Evolutionary conservation across 495 filamentous ascomycete species (phyloP), one percentile per base, ranked within the genome.

Genomic region (Terfezia claveryi): DNA sequence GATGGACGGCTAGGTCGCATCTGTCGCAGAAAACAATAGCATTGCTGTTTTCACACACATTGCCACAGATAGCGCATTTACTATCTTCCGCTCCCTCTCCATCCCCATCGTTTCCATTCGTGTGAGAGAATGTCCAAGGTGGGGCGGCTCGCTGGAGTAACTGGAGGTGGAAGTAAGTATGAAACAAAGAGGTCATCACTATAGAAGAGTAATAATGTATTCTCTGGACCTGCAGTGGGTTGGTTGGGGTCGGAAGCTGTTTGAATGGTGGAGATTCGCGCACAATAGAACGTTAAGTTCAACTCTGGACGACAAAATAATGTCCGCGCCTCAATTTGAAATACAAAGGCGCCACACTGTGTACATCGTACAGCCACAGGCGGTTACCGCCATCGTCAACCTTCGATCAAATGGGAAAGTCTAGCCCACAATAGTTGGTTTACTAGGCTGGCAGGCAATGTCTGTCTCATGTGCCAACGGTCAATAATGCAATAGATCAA

Each of bases 41-140:
- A 67, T 99, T 99, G n/a, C 88, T 87, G 66, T 96, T 99, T 69
- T 96, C 91, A 62, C 92, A 96, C 91, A 36, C 91, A 92, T 96
- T 91, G 65, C 96, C 91, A 60, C 91, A 99, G 51, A 99, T 92
- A 36, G 84, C 89, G 63, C 91, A 99, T 66, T 95, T 96, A 66
- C 80, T 93, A 65, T 99, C 91, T 62, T 94, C 89, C 62, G 94
- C 87, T 16, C 88, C 88, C 4, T 78, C 84, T 64, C 96, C 91
- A 66, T 96, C 88, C 23, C 87, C 87, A 4, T 76, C 82, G 54
- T 51, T 51, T 32, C 5, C 2, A 44, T 44, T 44, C 16, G 0
- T 44, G 49, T 51, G 10, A 51, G 10, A 20, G 20, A 20, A 20
- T 20, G 20, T 20, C 20, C 2, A 2, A 2, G 20, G 38, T 46